These are phyloP conservation scores for Alternaria tenuissima DNA, from an alignment of 2,329 filamentous ascomycete species.

Conservation along the genomic window DNA sequence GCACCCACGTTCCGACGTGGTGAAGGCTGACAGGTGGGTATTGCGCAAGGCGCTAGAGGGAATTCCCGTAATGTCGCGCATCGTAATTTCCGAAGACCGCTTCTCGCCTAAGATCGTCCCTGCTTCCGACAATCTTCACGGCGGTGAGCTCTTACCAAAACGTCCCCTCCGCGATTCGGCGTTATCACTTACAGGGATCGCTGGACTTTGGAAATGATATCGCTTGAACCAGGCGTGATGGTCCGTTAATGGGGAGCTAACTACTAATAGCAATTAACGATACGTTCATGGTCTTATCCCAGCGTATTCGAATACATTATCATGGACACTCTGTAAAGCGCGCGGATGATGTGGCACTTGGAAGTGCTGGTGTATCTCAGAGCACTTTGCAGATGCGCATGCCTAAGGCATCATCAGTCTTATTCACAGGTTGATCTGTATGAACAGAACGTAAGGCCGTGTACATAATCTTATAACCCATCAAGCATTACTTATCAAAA, in stretches of 20 bases:
- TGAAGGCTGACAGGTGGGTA: too few relatives aligned
- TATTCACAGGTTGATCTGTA: accelerated
- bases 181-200: neutral
- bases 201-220: neutral
- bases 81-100: too few relatives aligned
- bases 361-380: too few relatives aligned
- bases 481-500: neutral
- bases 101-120: too few relatives aligned
- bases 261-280: neutral
- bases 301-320: too few relatives aligned
- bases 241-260: neutral
- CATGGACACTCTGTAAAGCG: too few relatives aligned
- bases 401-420: too few relatives aligned
- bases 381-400: too few relatives aligned
- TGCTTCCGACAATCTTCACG: neutral
- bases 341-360: too few relatives aligned
- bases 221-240: neutral
- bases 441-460: accelerated
- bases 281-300: neutral
- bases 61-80: too few relatives aligned
- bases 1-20: too few relatives aligned
- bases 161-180: neutral
- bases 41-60: too few relatives aligned
- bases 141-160: neutral
- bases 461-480: neutral